Conservation (phyloP, 2,329 filamentous ascomycete species). For the Diaporthe aspalathi region DNA sequence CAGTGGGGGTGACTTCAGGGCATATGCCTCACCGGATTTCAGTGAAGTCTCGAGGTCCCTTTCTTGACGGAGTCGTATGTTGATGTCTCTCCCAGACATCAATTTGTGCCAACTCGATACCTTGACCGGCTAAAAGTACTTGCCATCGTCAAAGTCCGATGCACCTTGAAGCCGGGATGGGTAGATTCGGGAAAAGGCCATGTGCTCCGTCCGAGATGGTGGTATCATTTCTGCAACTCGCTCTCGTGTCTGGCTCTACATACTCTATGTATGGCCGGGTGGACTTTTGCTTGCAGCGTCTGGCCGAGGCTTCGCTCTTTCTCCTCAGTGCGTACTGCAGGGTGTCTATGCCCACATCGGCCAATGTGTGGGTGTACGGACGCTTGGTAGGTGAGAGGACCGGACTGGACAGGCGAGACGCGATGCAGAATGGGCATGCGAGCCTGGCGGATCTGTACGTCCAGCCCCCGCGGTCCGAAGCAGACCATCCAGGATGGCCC, state of each 20-base stretch:
- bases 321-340: conserved; percentile 2
- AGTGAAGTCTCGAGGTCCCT: conserved; percentile 8
- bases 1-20: not conserved
- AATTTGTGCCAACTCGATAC: no score
- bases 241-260: not conserved
- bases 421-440: conserved; percentile 38
- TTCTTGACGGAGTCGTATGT: not conserved
- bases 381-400: conserved; percentile 10
- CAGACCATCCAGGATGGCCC: conserved; percentile 3
- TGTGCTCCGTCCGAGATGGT: not conserved
- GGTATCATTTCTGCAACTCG: not conserved
- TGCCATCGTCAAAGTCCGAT: not conserved
- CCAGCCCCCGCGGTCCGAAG: conserved; percentile 26
- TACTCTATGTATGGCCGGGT: not conserved
- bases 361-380: conserved; percentile 2
- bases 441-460: conserved; percentile 32
- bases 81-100: not conserved
- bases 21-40: conserved; percentile 1
- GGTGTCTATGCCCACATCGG: not conserved
- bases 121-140: conserved; percentile 8
- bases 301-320: conserved; percentile 6
- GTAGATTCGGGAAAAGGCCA: not conserved
- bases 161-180: not conserved
- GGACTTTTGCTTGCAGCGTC: not conserved
- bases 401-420: conserved; percentile 30